Conservation (phyloP, 257 asterid species). For the Solanum lignicaule region DNA sequence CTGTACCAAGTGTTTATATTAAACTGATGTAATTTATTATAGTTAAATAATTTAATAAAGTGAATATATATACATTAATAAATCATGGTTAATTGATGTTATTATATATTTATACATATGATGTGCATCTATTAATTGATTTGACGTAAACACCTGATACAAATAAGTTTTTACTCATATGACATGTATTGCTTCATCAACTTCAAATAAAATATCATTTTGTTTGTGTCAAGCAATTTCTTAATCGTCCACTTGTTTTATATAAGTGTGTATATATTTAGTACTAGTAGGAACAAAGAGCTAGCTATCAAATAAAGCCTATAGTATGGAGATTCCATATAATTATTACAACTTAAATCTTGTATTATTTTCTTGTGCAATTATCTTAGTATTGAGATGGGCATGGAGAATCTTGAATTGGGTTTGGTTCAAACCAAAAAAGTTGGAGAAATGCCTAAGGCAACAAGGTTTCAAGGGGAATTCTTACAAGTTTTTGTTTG, state of each 20-base stretch:
- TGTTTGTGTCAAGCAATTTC: background rate
- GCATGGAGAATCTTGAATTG: constrained; percentile 18
- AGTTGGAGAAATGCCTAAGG: constrained; percentile 16
- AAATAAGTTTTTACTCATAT: too few relatives aligned
- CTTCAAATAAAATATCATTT: background rate
- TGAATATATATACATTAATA: background rate
- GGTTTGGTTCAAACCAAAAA: constrained; percentile 23
- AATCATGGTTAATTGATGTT: too few relatives aligned
- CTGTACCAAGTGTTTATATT: background rate
- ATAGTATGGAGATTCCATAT: background rate
- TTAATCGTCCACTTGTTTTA: background rate
- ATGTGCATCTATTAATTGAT: background rate
- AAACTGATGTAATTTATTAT: background rate
- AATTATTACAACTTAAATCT: background rate
- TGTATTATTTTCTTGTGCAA: background rate
- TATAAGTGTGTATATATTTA: background rate
- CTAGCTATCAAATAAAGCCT: background rate
- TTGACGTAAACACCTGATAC: background rate
- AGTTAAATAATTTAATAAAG: too few relatives aligned
- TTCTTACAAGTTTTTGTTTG: constrained; percentile 12
- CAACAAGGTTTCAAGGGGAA: constrained; percentile 17
- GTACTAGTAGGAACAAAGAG: background rate
- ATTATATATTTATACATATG: background rate
- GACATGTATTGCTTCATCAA: background rate
- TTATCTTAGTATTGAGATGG: background rate